A percentile compares a stretch with the other conserved stretches of the same genome.
Conservation (phyloP, 2,329 filamentous ascomycete genomes). For the Colletotrichum euphorbiae region DNA sequence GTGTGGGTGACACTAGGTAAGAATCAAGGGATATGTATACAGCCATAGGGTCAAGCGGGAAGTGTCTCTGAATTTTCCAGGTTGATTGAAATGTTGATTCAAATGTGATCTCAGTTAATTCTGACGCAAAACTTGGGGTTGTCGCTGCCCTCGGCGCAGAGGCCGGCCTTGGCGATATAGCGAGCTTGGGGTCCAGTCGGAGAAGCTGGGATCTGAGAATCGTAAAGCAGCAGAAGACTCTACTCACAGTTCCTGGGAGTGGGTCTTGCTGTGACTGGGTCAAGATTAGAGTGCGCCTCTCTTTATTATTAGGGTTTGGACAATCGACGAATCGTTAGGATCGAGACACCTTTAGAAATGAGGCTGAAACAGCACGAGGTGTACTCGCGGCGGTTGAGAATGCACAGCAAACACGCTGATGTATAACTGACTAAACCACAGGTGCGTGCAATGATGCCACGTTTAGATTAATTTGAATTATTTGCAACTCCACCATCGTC, state of each 20-base stretch:
- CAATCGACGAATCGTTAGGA: not conserved
- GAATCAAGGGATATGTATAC: not conserved
- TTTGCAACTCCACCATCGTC: too few species aligned
- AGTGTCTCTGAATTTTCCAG: not conserved
- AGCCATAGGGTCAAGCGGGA: not conserved
- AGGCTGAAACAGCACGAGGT: not conserved
- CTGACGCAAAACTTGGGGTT: not conserved
- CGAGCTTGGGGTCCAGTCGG: too few species aligned
- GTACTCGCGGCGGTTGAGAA: not conserved
- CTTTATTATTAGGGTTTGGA: not conserved
- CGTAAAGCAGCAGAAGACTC: not conserved
- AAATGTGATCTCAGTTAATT: not conserved
- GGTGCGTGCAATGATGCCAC: not conserved
- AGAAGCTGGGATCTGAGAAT: not conserved
- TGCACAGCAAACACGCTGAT: not conserved
- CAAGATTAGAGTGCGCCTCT: not conserved
- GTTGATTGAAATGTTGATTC: not conserved
- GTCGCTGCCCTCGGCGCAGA: not conserved
- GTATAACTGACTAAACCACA: not conserved
- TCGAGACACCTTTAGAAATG: not conserved
- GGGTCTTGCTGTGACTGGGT: not conserved
- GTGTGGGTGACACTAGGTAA: not conserved
- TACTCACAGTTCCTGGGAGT: not conserved
- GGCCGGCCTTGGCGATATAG: not conserved
- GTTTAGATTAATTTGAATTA: not conserved